Evolutionary conservation across 352 stramenopile genomes (phyloP).

Genomic region (Pythium aquatile): DNA sequence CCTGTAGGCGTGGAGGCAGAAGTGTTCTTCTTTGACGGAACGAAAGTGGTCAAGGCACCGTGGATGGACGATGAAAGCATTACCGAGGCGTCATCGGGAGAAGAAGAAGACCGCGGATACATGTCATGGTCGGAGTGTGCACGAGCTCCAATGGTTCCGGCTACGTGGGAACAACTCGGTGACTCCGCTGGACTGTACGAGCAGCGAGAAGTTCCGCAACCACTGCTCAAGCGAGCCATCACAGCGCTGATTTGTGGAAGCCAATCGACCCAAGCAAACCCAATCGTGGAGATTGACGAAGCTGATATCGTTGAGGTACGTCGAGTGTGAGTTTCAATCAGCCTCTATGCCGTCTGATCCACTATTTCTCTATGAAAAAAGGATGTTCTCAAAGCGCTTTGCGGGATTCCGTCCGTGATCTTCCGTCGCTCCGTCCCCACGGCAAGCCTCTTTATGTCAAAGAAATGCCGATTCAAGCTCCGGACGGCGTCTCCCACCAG

Average conservation of each 20-base stretch:
- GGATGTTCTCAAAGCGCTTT: slow-evolving; percentile 57
- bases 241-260: neutral
- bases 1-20: slow-evolving; percentile 14
- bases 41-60: slow-evolving; percentile 26
- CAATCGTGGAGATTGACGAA: slow-evolving; percentile 48
- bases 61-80: slow-evolving; percentile 9
- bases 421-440: slow-evolving; percentile 41
- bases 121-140: slow-evolving; percentile 6
- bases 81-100: slow-evolving; percentile 22
- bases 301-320: slow-evolving; percentile 55
- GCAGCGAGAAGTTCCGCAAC: neutral
- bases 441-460: slow-evolving; percentile 46
- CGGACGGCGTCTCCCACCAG: slow-evolving; percentile 36
- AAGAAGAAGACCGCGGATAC: slow-evolving; percentile 15
- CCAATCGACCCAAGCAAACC: neutral
- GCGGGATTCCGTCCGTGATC: slow-evolving; percentile 62
- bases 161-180: slow-evolving; percentile 24
- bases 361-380: slow-evolving; percentile 11
- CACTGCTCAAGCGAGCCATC: neutral
- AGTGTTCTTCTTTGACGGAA: slow-evolving; percentile 45
- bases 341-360: too few relatives aligned
- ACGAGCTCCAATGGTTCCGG: neutral
- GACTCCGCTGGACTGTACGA: too few relatives aligned
- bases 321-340: neutral
- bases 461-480: slow-evolving; percentile 42